Evolutionary conservation across 1,139 yeast genomes (phyloP).

Genomic region (Ashbya aceris): DNA sequence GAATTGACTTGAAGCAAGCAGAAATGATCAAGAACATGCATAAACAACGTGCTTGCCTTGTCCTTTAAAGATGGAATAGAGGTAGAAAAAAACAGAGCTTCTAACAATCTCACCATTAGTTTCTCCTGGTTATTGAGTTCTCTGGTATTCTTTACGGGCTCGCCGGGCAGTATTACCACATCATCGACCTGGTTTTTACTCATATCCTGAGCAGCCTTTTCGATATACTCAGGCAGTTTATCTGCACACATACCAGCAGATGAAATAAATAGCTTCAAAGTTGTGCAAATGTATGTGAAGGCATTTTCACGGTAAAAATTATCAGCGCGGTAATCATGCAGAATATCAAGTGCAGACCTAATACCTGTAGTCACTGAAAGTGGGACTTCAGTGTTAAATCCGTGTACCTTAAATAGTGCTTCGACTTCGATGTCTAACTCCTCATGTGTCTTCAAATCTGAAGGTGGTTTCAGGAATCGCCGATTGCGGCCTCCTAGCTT

Average conservation of each 20-base stretch:
- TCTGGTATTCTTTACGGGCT: conserved; percentile 40
- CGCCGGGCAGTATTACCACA: conserved; percentile 29
- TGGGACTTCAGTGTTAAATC: conserved; percentile 52
- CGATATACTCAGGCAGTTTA: conserved; percentile 40
- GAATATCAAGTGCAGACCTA: conserved; percentile 53
- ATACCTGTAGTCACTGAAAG: conserved; percentile 79
- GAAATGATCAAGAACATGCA: conserved; percentile 69
- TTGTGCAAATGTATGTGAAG: conserved; percentile 57
- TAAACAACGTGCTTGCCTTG: conserved; percentile 54
- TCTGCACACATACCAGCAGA: conserved; percentile 54
- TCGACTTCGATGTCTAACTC: conserved; percentile 59
- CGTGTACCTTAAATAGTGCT: conserved; percentile 63
- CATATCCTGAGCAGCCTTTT: conserved; percentile 42
- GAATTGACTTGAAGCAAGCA: conserved; percentile 69
- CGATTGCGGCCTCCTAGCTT: conserved; percentile 95
- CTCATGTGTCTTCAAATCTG: conserved; percentile 48
- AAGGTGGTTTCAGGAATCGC: conserved; percentile 67
- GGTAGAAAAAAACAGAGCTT: conserved; percentile 63
- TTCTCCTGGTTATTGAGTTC: conserved; percentile 48
- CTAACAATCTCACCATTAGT: conserved; percentile 43
- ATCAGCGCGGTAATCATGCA: conserved; percentile 61
- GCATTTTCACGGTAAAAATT: conserved; percentile 69
- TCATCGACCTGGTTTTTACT: conserved; percentile 37
- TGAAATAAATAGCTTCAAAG: conserved; percentile 58
- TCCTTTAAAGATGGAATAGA: conserved; percentile 67